These are phyloP conservation scores for Fusarium bulbicola DNA, from an alignment of 2,329 filamentous ascomycete species.

Conservation along the genomic window DNA sequence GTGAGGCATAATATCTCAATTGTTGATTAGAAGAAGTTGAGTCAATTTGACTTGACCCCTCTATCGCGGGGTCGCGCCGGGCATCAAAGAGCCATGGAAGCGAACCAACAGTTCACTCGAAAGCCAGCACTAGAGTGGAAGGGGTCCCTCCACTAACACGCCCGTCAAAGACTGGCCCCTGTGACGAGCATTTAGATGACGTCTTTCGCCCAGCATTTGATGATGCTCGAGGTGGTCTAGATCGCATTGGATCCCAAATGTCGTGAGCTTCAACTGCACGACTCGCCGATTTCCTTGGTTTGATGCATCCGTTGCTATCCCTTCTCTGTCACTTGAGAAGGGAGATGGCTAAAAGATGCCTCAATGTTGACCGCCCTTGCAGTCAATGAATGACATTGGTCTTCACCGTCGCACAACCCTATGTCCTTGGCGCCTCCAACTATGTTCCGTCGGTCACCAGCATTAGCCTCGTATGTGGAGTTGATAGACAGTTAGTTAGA, in stretches of 20 bases:
- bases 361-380: constrained; percentile 11
- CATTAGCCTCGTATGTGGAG: not conserved
- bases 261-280: not conserved
- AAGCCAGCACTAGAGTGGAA: constrained; percentile 2
- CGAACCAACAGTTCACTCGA: constrained; percentile 12
- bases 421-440: constrained; percentile 15
- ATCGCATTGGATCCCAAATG: constrained; percentile 14
- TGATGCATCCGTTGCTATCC: not conserved
- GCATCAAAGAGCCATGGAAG: constrained; percentile 3
- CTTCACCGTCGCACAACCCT: constrained; percentile 1
- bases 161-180: constrained; percentile 1
- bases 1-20: constrained; percentile 28
- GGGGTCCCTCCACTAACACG: constrained; percentile 20
- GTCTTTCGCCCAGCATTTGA: constrained; percentile 12
- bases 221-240: constrained; percentile 22
- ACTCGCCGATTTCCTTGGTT: constrained; percentile 23
- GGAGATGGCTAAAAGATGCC: not conserved
- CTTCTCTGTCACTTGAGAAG: not conserved
- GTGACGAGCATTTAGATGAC: constrained; percentile 28
- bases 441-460: not conserved
- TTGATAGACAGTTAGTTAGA: not conserved
- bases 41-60: constrained; percentile 30
- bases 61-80: constrained; percentile 26
- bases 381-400: not conserved
- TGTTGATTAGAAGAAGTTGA: constrained; percentile 2